Evolutionary conservation across 768 basidiomycete species (phyloP).

Genomic region (Phlegmacium glaucopus): DNA sequence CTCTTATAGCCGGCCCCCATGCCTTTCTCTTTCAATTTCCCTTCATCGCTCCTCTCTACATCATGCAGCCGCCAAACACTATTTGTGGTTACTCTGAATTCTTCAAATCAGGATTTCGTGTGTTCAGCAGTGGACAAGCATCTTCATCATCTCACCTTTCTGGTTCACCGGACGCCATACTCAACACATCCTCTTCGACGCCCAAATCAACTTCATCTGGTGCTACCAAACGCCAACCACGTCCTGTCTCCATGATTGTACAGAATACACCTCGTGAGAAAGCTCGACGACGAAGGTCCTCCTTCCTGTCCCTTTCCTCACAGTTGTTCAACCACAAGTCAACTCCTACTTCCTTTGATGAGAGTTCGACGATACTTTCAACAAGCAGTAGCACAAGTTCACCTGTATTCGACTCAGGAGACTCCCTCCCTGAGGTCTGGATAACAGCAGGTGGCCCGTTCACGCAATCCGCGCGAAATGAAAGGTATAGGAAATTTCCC

Average conservation of each 20-base stretch:
- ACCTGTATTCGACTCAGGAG: constrained; percentile 9
- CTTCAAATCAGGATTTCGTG: constrained; percentile 44
- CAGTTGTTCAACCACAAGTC: constrained; percentile 32
- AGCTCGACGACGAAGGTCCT: constrained; percentile 26
- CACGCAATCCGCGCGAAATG: constrained; percentile 21
- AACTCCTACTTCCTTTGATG: constrained; percentile 14
- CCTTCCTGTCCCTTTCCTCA: constrained; percentile 30
- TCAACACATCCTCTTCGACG: constrained; percentile 5
- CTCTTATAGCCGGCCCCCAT: constrained; percentile 1
- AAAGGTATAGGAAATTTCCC: constrained; percentile 15
- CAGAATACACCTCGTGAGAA: constrained; percentile 10
- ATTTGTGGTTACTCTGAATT: constrained; percentile 41
- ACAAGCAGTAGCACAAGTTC: constrained; percentile 12
- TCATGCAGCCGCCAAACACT: constrained; percentile 11
- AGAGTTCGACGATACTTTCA: constrained; percentile 16
- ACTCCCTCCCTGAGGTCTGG: constrained; percentile 26
- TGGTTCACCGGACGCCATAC: constrained; percentile 4
- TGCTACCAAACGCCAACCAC: constrained; percentile 19
- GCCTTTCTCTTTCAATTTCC: constrained; percentile 1
- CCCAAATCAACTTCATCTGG: constrained; percentile 4
- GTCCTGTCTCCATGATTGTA: constrained; percentile 28
- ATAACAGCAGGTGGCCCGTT: constrained; percentile 30
- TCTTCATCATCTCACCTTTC: constrained; percentile 2
- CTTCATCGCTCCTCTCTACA: background rate
- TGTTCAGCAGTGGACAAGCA: constrained; percentile 26